Percentiles rank a stretch among this genome's conserved stretches.
Evolutionary conservation across 495 filamentous ascomycete species (phyloP).

Genomic region (Hyaloscypha variabilis): DNA sequence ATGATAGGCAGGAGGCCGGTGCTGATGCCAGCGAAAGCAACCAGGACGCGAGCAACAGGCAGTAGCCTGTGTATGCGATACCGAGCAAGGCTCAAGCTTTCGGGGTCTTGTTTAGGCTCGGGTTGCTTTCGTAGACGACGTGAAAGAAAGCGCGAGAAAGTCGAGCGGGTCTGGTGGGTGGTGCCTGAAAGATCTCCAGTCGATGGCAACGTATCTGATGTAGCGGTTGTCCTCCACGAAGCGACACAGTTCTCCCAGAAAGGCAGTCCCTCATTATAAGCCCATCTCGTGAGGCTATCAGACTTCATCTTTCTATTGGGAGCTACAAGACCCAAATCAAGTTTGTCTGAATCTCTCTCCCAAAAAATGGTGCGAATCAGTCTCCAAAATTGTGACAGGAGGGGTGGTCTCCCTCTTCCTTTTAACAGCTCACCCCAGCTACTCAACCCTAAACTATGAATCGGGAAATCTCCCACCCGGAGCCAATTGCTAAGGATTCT

Average conservation of each 20-base stretch:
- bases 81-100: too few species aligned
- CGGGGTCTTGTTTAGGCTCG: too few species aligned
- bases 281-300: not conserved
- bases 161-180: too few species aligned
- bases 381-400: not conserved
- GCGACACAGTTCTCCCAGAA: too few species aligned
- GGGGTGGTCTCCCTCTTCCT: not conserved
- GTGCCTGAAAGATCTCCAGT: not conserved
- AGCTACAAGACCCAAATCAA: not conserved
- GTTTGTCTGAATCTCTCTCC: not conserved
- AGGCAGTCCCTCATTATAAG: not conserved
- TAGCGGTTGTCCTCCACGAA: too few species aligned
- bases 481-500: not conserved
- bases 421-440: not conserved
- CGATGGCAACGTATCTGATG: not conserved
- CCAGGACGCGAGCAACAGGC: too few species aligned
- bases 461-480: not conserved
- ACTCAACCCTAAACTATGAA: not conserved
- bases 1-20: not conserved
- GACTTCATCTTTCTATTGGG: not conserved
- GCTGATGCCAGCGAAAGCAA: not conserved
- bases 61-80: not conserved
- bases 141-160: too few species aligned
- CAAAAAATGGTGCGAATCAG: not conserved
- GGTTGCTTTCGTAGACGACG: too few species aligned